Evolutionary conservation across 1,284 basidiomycete species (phyloP).

Genomic region (Schizophyllum amplum): DNA sequence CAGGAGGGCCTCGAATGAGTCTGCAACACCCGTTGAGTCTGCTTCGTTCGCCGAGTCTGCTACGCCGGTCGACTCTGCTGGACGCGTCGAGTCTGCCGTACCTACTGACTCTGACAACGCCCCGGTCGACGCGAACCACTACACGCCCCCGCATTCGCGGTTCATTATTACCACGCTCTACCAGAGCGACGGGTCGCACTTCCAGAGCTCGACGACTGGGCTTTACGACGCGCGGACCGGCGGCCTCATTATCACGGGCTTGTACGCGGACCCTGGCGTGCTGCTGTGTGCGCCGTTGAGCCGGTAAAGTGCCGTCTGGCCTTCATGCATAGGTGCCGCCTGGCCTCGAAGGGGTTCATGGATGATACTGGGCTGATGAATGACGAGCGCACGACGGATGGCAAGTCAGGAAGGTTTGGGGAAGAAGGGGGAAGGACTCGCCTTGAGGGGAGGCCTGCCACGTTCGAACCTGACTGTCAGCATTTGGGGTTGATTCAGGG

Average conservation of each 20-base stretch:
- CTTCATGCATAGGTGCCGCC: not conserved
- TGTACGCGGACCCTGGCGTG: conserved; percentile 47
- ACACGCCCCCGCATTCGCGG: conserved; percentile 27
- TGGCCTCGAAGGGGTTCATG: too few relatives aligned
- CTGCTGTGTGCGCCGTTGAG: conserved; percentile 34
- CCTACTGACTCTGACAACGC: conserved; percentile 31
- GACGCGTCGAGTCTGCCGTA: conserved; percentile 7
- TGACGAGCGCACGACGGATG: too few relatives aligned
- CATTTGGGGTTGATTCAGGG: too few relatives aligned
- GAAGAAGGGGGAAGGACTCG: too few relatives aligned
- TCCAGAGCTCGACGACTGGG: conserved; percentile 42
- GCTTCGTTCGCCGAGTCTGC: conserved; percentile 15
- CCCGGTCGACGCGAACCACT: conserved; percentile 34
- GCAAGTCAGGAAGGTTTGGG: too few relatives aligned
- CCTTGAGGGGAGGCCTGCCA: too few relatives aligned
- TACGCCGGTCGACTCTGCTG: conserved; percentile 12
- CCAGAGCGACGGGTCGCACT: conserved; percentile 53
- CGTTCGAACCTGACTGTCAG: too few relatives aligned
- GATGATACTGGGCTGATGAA: too few relatives aligned
- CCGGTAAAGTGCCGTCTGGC: not conserved
- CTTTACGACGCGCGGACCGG: conserved; percentile 40
- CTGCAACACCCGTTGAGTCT: conserved; percentile 9
- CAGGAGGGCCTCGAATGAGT: conserved; percentile 7
- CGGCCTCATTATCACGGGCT: conserved; percentile 41
- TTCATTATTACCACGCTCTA: conserved; percentile 48